Percentiles rank a stretch among this genome's conserved stretches.
These are phyloP conservation scores for Ophiostoma sp. DNA, from an alignment of 2,329 filamentous ascomycete species.

Conservation along the genomic window DNA sequence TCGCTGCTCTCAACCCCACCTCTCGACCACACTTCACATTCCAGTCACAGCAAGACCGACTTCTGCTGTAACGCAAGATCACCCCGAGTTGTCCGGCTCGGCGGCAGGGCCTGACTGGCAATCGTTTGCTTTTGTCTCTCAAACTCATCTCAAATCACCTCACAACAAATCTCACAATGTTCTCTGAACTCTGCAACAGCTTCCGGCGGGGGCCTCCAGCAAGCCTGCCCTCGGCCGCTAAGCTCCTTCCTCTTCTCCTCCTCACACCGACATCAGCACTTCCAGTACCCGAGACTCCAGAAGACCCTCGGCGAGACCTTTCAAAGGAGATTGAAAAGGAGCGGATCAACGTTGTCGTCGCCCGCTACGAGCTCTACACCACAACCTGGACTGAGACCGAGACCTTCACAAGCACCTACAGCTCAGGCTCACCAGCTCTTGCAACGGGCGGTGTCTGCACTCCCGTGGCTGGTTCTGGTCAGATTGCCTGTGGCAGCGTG, in stretches of 20 bases:
- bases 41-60: conserved; percentile 10
- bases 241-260: conserved; percentile 20
- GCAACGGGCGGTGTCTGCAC: conserved; percentile 45
- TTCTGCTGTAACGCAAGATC: conserved; percentile 6
- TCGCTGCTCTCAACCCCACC: conserved; percentile 19
- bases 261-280: conserved; percentile 41
- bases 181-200: conserved; percentile 6
- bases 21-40: conserved; percentile 17
- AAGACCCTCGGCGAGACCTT: conserved; percentile 52
- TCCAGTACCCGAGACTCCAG: conserved; percentile 47
- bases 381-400: conserved; percentile 63
- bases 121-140: background rate
- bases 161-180: conserved; percentile 13
- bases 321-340: conserved; percentile 50
- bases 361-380: conserved; percentile 44
- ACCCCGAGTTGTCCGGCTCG: conserved; percentile 6
- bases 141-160: background rate
- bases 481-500: conserved; percentile 65
- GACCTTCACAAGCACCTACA: conserved; percentile 61
- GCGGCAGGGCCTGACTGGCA: conserved; percentile 17
- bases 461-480: conserved; percentile 48
- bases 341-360: conserved; percentile 36
- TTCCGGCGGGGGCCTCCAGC: background rate
- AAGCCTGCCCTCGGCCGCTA: background rate
- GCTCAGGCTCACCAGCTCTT: conserved; percentile 50